phyloP scores from a whole-genome alignment of 1,284 basidiomycete genomes.

The Trichosporon ovoides region DNA sequence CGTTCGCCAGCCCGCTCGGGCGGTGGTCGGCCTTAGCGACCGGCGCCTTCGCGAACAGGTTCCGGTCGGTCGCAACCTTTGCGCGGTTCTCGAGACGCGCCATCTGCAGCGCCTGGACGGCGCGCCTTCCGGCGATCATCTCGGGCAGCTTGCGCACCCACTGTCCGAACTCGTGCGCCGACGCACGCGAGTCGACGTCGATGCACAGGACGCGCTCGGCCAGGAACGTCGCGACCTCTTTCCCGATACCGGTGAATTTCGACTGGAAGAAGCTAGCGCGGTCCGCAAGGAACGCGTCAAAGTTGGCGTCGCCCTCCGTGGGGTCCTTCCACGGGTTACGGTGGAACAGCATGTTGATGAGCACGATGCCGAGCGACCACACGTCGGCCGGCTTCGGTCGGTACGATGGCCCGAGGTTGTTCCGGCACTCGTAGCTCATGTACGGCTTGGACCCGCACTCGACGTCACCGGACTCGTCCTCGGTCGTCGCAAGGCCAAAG shows the following conservation, averaged over 20 bases:
- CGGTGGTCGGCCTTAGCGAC: slow-evolving; percentile 22
- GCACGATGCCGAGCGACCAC: slow-evolving; percentile 96
- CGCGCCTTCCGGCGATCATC: slow-evolving; percentile 56
- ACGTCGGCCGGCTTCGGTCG: slow-evolving; percentile 91
- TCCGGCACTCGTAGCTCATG: slow-evolving; percentile 98
- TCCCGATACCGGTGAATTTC: slow-evolving; percentile 88
- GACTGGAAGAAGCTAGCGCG: slow-evolving; percentile 80
- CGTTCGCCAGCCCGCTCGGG: slow-evolving; percentile 33
- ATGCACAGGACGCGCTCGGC: slow-evolving; percentile 82
- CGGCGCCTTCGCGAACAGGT: slow-evolving; percentile 41
- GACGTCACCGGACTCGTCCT: slow-evolving; percentile 85
- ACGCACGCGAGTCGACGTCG: slow-evolving; percentile 56
- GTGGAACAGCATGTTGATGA: slow-evolving; percentile 99
- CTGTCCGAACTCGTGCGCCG: slow-evolving; percentile 74
- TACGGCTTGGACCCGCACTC: slow-evolving; percentile 98
- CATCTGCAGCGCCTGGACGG: slow-evolving; percentile 38
- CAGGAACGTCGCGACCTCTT: slow-evolving; percentile 76
- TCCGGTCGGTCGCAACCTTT: slow-evolving; percentile 26
- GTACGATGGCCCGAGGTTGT: slow-evolving; percentile 91
- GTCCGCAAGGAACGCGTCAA: slow-evolving; percentile 71
- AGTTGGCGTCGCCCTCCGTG: slow-evolving; percentile 67
- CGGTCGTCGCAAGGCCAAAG: slow-evolving; percentile 90
- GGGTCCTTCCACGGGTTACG: slow-evolving; percentile 98
- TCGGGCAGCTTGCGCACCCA: slow-evolving; percentile 79
- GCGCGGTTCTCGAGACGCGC: slow-evolving; percentile 31